Evolutionary conservation across 106 monocot genomes (phyloP).

Genomic region (Platanthera zijinensis): DNA sequence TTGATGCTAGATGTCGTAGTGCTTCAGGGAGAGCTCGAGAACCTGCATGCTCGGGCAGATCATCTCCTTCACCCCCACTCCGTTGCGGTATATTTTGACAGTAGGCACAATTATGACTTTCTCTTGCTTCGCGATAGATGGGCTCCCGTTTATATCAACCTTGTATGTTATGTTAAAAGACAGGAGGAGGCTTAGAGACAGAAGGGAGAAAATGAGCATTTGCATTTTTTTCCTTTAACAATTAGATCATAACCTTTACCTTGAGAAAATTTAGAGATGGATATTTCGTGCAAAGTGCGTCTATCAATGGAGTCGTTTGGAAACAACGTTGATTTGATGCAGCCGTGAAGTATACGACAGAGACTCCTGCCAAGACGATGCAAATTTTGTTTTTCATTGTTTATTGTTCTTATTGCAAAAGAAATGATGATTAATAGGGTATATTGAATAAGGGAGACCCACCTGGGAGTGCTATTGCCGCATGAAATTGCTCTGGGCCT

Average conservation of each 20-base stretch:
- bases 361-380: conserved; percentile 42
- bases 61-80: conserved; percentile 51
- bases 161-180: conserved; percentile 1
- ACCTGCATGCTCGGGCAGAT: conserved; percentile 48
- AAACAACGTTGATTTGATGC: conserved; percentile 40
- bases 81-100: conserved; percentile 58
- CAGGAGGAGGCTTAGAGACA: neutral
- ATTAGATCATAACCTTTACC: conserved; percentile 25
- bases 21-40: conserved; percentile 41
- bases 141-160: conserved; percentile 23
- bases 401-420: neutral
- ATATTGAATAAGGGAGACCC: neutral
- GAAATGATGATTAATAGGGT: neutral
- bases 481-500: conserved; percentile 57
- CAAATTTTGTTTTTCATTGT: neutral
- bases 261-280: conserved; percentile 89
- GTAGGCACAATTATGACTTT: conserved; percentile 55
- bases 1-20: conserved; percentile 24
- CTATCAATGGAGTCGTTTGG: conserved; percentile 53
- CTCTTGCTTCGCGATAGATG: conserved; percentile 34
- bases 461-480: conserved; percentile 62
- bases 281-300: conserved; percentile 48
- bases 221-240: neutral
- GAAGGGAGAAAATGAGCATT: neutral
- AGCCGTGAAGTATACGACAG: conserved; percentile 66